Percentiles rank a stretch among this genome's conserved stretches.
Conservation (phyloP, 305 asterid genomes). For the Striga hermonthica region DNA sequence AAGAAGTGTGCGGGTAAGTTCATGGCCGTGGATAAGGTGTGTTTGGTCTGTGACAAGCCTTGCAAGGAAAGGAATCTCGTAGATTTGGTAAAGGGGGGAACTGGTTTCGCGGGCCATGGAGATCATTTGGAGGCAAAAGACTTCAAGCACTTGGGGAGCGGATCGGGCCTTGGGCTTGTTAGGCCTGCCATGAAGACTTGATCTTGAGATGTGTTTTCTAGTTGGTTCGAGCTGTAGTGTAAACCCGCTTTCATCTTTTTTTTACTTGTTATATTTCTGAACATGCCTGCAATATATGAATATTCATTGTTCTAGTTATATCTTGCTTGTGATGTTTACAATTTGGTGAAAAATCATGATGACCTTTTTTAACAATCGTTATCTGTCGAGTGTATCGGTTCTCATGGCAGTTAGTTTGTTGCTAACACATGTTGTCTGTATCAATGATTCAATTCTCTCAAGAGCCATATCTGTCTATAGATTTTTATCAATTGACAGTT, state of each 20-base stretch:
- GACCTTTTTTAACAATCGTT: neutral
- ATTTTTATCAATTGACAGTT: too few relatives aligned
- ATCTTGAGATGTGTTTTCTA: conserved; percentile 21
- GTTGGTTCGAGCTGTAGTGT: neutral
- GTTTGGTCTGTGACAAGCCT: conserved; percentile 71
- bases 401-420: neutral
- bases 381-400: neutral
- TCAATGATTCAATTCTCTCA: too few relatives aligned
- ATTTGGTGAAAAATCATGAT: neutral
- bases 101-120: conserved; percentile 89
- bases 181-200: conserved; percentile 82
- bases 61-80: conserved; percentile 76
- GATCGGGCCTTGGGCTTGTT: conserved; percentile 91
- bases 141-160: conserved; percentile 90
- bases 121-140: conserved; percentile 84
- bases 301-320: conserved; percentile 1
- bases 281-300: conserved; percentile 4
- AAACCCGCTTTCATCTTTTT: neutral
- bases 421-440: neutral
- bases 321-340: conserved; percentile 9
- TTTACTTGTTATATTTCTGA: neutral
- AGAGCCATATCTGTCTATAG: too few relatives aligned
- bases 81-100: conserved; percentile 79
- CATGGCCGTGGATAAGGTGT: conserved; percentile 76
- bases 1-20: conserved; percentile 85